Base-by-base conservation (phyloP, 441 rosid species). In the Bruguiera hainesii region DNA sequence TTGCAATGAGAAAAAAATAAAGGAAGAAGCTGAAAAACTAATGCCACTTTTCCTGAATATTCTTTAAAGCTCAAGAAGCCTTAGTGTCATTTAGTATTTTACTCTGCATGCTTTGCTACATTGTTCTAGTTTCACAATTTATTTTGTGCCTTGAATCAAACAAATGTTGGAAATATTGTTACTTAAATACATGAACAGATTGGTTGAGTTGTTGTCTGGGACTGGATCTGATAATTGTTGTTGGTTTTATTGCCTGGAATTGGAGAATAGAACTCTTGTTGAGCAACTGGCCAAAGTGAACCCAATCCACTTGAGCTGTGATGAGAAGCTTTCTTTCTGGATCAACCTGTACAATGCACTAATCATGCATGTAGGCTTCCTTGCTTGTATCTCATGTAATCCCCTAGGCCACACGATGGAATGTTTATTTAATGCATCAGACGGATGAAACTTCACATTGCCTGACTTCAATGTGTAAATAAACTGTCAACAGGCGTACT, bases 281-380 rank as follows among this genome's bases (percentile, higher is more conserved):
- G 87, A 85, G 76, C 87, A 80, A 69, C 76, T 87, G 72, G 80
- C 87, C 71, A 81, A 79, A 71, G 83, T 83, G 71, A 80, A 82
- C 67, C 83, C 82, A 25, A 79, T 82, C 66, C 71, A 79, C 72
- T 71, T 85, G 84, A 76, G 73, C 33, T 59, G 61, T 63, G 73
- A 81, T 13, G 90, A 85, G 84, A 87, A 82, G 83, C 78, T 87
- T 33, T 83, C 90, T 60, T 87, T 87, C 77, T 87, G 93, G 93
- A 82, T 87, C 76, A 87, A 87, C 69, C 67, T 85, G 73, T 85
- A 85, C 63, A 83, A 87, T 66, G 89, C 93, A 19, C 72, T 87
- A 79, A 81, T 87, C 61, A 84, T 87, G 90, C 93, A 87, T 76
- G 90, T 85, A 72, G 69, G 73, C 64, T 7, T 29, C 58, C 33